These are phyloP conservation scores for Neurospora tetraspora DNA, from an alignment of 495 filamentous ascomycete genomes.

Conservation along the genomic window DNA sequence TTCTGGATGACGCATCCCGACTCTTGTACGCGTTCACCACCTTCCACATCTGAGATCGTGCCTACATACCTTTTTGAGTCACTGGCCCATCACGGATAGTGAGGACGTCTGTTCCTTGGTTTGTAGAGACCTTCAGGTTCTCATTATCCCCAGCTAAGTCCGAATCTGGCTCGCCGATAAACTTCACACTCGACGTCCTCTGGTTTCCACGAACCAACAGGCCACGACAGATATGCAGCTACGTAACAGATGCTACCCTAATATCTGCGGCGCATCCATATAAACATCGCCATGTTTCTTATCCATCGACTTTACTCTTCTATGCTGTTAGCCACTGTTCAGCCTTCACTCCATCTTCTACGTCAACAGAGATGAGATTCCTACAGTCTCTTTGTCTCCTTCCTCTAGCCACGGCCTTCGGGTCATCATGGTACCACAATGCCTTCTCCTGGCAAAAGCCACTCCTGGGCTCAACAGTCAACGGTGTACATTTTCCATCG, in stretches of 20 bases:
- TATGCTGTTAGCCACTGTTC: neutral
- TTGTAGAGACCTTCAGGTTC: neutral
- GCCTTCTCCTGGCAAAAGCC: neutral
- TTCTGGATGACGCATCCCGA: neutral
- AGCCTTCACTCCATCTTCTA: neutral
- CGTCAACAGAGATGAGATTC: neutral
- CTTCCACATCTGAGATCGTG: neutral
- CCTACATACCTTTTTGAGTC: neutral
- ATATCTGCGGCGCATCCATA: neutral
- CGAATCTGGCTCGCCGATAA: neutral
- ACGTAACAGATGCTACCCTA: neutral
- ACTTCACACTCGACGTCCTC: neutral
- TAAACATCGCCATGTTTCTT: neutral
- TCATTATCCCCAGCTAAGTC: neutral
- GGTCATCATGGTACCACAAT: neutral
- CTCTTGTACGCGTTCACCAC: neutral
- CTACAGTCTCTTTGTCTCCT: neutral
- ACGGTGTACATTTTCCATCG: slow-evolving; percentile 2
- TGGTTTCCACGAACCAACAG: neutral
- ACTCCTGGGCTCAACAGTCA: neutral
- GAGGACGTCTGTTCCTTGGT: neutral
- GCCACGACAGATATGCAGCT: neutral
- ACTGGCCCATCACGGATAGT: neutral
- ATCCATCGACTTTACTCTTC: neutral
- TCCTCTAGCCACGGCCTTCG: neutral